These are phyloP conservation scores for Breviolum minutum DNA, from an alignment of 73 alveolate genomes.

Conservation along the genomic window DNA sequence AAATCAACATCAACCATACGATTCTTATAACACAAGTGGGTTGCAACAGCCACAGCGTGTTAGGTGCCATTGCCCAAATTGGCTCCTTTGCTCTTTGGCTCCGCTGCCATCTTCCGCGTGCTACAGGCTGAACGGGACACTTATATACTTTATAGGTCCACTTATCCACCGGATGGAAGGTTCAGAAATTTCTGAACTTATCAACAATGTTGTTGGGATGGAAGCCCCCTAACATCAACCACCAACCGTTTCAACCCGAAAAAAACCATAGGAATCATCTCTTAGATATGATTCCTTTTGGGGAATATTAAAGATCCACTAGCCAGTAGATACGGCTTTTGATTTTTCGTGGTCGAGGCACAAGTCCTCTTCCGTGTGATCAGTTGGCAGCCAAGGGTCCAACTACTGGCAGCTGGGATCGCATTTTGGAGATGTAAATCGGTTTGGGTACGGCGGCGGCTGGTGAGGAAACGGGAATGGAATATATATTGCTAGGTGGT, in stretches of 20 bases:
- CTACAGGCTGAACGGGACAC: too few species aligned
- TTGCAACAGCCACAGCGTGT: neutral
- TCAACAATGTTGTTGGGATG: too few species aligned
- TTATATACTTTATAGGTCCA: too few species aligned
- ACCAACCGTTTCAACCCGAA: neutral
- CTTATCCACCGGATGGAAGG: too few species aligned
- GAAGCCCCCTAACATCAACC: too few species aligned
- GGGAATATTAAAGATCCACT: neutral
- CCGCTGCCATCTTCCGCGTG: conserved; percentile 29
- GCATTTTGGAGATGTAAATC: neutral
- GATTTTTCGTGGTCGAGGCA: neutral
- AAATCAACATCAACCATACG: too few species aligned
- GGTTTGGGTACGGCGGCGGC: neutral
- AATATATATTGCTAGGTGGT: too few species aligned
- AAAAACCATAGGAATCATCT: neutral
- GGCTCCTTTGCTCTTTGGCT: conserved; percentile 48
- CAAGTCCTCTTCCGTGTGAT: conserved; percentile 30
- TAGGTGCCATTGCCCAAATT: conserved; percentile 46
- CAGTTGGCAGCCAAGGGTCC: conserved; percentile 31
- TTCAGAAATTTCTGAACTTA: too few species aligned
- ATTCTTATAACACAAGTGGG: neutral
- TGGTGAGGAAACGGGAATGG: neutral
- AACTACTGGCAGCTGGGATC: neutral
- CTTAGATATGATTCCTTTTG: neutral
- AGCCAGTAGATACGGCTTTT: neutral